A percentile compares a stretch with the other conserved stretches of the same genome.
Evolutionary conservation across 352 stramenopile species (phyloP).

Genomic region (Phytophthora quininea): DNA sequence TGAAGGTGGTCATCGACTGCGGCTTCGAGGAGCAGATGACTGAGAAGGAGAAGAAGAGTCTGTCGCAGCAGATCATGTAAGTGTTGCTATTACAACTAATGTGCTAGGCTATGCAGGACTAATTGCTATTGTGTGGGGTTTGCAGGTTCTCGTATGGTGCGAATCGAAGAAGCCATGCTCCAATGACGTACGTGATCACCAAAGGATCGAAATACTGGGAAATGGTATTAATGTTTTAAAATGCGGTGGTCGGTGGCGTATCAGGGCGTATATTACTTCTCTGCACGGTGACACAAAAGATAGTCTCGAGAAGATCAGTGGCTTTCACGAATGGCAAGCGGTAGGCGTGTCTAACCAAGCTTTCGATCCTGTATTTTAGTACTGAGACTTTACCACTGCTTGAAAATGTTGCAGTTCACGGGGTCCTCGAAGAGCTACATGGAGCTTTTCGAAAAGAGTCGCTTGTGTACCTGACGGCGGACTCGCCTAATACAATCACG

Average conservation of each 20-base stretch:
- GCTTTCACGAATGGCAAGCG: constrained; percentile 86
- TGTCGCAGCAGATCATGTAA: constrained; percentile 95
- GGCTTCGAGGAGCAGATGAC: constrained; percentile 94
- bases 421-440: constrained; percentile 65
- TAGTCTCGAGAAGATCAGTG: constrained; percentile 91
- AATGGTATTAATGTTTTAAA: too few species aligned
- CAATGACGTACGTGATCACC: constrained; percentile 47
- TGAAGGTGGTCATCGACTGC: constrained; percentile 93
- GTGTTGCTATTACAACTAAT: constrained; percentile 20
- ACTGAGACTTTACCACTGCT: constrained; percentile 13
- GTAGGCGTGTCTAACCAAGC: constrained; percentile 22
- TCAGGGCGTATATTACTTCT: constrained; percentile 71
- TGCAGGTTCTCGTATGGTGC: constrained; percentile 85
- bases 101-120: not conserved
- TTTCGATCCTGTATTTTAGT: not conserved
- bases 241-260: not conserved
- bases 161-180: constrained; percentile 62
- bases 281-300: constrained; percentile 71
- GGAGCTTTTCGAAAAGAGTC: constrained; percentile 77
- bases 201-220: too few species aligned
- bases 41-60: constrained; percentile 92
- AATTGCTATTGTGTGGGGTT: constrained; percentile 3
- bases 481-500: constrained; percentile 92
- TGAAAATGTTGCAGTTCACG: constrained; percentile 56
- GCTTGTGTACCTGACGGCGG: constrained; percentile 95